Evolutionary conservation across 2,329 filamentous ascomycete species (phyloP).

Genomic region (Alternaria metachromatica): DNA sequence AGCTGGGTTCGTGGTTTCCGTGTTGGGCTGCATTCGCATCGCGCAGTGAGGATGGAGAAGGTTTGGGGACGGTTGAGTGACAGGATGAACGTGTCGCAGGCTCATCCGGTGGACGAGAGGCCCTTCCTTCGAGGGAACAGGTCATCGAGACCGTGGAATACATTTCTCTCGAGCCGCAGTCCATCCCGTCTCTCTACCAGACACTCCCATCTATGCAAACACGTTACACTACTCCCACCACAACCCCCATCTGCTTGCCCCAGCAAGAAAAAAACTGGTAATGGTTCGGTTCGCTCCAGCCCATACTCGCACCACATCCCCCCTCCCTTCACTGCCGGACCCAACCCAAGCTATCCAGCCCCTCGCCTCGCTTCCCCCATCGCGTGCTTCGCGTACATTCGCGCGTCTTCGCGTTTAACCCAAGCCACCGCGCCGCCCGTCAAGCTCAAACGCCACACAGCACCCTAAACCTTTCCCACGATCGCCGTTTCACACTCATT

Average conservation of each 20-base stretch:
- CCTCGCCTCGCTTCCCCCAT: neutral
- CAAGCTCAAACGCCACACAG: neutral
- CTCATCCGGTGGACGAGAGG: neutral
- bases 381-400: neutral
- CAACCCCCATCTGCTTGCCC: neutral
- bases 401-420: neutral
- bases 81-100: neutral
- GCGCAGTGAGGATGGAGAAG: neutral
- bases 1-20: neutral
- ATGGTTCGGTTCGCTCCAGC: neutral
- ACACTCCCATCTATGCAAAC: neutral
- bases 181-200: neutral
- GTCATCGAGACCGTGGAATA: neutral
- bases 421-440: neutral
- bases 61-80: neutral
- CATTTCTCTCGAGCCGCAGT: neutral
- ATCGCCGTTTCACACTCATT: conserved; percentile 1
- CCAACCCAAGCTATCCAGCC: neutral
- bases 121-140: neutral
- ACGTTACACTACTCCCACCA: neutral
- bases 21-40: neutral
- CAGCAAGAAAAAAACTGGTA: neutral
- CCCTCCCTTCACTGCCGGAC: neutral
- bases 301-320: neutral
- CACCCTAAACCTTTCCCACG: neutral